A percentile compares a stretch with the other conserved stretches of the same genome.
Evolutionary conservation across 257 asterid genomes (phyloP).

Genomic region (Solanum piurae): DNA sequence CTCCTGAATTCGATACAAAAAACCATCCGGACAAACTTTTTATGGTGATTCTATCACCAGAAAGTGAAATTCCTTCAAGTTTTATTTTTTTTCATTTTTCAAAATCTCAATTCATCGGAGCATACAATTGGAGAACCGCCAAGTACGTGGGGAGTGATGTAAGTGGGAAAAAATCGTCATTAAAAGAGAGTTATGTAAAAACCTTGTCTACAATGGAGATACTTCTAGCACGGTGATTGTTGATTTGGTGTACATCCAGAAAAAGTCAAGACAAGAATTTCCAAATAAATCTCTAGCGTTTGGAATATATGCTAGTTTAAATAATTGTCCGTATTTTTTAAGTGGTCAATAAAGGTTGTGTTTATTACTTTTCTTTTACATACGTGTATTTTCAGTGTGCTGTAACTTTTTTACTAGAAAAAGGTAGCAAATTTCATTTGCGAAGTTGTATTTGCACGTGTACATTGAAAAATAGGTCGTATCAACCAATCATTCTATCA

Average conservation of each 20-base stretch:
- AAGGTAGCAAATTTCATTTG: background rate
- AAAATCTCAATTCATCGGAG: background rate
- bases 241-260: background rate
- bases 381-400: too few relatives aligned
- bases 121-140: background rate
- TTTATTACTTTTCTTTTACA: too few relatives aligned
- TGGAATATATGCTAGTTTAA: background rate
- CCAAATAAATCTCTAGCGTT: background rate
- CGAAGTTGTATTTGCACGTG: background rate
- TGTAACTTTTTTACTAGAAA: too few relatives aligned
- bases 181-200: background rate
- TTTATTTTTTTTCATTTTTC: too few relatives aligned
- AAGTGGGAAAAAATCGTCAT: background rate
- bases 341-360: background rate
- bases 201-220: background rate
- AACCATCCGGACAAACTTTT: background rate
- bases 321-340: too few relatives aligned
- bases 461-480: background rate
- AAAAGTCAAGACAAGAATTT: background rate
- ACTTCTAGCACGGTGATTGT: background rate
- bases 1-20: background rate
- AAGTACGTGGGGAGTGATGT: background rate
- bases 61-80: background rate
- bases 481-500: background rate
- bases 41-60: background rate